A percentile compares a stretch with the other conserved stretches of the same genome.
Evolutionary conservation across 1,284 basidiomycete species (phyloP).

Genomic region (Leccinum variabile): DNA sequence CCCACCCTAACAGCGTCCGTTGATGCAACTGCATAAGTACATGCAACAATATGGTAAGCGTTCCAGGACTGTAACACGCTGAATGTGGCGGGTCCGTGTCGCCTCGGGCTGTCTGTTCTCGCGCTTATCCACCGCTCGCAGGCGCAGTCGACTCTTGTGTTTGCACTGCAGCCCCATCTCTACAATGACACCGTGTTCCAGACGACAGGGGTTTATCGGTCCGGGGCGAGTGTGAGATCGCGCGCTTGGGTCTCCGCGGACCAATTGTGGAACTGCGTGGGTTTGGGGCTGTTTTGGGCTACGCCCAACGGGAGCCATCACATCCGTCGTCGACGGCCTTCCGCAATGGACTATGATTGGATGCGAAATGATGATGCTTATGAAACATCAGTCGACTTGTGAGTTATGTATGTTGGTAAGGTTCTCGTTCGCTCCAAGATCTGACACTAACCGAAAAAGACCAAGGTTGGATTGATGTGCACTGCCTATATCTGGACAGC

Average conservation of each 20-base stretch:
- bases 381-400: slow-evolving; percentile 24
- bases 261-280: slow-evolving; percentile 16
- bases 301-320: slow-evolving; percentile 18
- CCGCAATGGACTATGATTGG: slow-evolving; percentile 23
- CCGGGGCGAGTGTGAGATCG: slow-evolving; percentile 12
- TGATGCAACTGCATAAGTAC: background rate
- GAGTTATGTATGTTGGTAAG: slow-evolving; percentile 17
- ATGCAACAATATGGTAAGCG: slow-evolving; percentile 5
- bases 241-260: slow-evolving; percentile 26
- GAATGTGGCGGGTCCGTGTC: slow-evolving; percentile 6
- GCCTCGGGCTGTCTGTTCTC: slow-evolving; percentile 9
- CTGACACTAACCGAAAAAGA: slow-evolving; percentile 12
- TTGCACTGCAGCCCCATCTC: slow-evolving; percentile 5
- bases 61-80: slow-evolving; percentile 1
- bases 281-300: slow-evolving; percentile 18
- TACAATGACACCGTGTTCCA: background rate
- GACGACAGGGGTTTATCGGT: slow-evolving; percentile 7
- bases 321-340: slow-evolving; percentile 26
- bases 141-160: slow-evolving; percentile 1
- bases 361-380: slow-evolving; percentile 14
- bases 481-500: slow-evolving; percentile 20
- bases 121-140: slow-evolving; percentile 11
- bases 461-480: slow-evolving; percentile 17
- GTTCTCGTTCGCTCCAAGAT: slow-evolving; percentile 11
- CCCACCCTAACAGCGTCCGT: slow-evolving; percentile 13